Evolutionary conservation across 345 rosid genomes (phyloP), one percentile per base, ranked within the genome.

Genomic region (Populus alba): DNA sequence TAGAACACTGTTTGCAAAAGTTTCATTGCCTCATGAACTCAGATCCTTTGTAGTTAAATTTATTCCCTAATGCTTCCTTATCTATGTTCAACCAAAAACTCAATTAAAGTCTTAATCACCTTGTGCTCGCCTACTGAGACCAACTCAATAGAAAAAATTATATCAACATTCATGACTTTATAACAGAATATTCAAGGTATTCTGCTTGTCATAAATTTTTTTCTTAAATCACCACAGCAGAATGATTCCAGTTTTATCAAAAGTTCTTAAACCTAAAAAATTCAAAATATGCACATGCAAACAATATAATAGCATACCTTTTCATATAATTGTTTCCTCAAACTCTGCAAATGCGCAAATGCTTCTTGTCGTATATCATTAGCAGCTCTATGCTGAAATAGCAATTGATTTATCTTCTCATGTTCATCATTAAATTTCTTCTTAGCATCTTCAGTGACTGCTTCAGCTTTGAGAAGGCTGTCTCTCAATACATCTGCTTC

Each of bases 341-440:
- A 82, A 82, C 74, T 79, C 53, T 84, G 88, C 65, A 91, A 78
- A 79, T 78, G 89, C n/a, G 10, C 79, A 83, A 87, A 94, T 41
- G 92, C 95, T 71, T 89, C 87, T 77, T 94, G 98, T 49, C 97
- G 91, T 66, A 85, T 81, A 66, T 78, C 87, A 86, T 90, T 85
- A 20, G 97, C 98, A 83, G 85, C 87, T 81, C 76, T 85, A 77
- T 87, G 90, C 75, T 79, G 83, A 70, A 69, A 71, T 62, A 74
- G 82, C 87, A 91, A 82, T 81, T 83, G 80, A 67, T 81, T 82
- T 38, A 87, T 81, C 75, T 68, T 90, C 39, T 83, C 85, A 72
- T 83, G 77, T 81, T 84, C 89, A 59, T 85, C 91, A 55, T 78
- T 75, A 66, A 81, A 83, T 78, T 81, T 87, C 77, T 84, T 86